Evolutionary conservation across 116 monocot species (phyloP).

Genomic region (Phalaenopsis hybrid): DNA sequence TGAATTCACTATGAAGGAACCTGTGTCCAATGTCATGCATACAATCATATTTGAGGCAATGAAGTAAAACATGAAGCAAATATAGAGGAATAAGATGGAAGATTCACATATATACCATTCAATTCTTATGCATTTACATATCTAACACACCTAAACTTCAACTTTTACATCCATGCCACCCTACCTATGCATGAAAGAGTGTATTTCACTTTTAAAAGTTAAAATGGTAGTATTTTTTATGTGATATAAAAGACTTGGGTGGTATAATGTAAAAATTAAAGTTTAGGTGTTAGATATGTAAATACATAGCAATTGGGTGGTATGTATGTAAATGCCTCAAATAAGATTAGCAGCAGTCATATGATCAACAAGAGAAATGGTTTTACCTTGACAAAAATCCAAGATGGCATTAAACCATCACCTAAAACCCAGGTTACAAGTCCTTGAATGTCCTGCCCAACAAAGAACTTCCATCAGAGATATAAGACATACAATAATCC

Average conservation of each 20-base stretch:
- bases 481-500: neutral
- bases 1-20: neutral
- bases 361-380: neutral
- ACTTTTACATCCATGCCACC: too few species aligned
- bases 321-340: too few species aligned
- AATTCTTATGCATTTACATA: too few species aligned
- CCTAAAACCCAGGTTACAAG: conserved; percentile 90
- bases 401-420: conserved; percentile 80
- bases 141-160: too few species aligned
- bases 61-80: neutral
- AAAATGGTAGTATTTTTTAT: too few species aligned
- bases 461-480: conserved; percentile 3
- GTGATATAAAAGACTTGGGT: too few species aligned
- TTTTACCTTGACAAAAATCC: conserved; percentile 82
- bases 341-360: neutral
- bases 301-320: too few species aligned
- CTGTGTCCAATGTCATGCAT: neutral
- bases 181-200: too few species aligned
- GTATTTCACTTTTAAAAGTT: too few species aligned
- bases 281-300: too few species aligned
- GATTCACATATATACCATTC: too few species aligned
- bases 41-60: neutral
- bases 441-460: conserved; percentile 75
- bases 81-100: neutral
- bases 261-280: too few species aligned